Percentiles rank a stretch among this genome's conserved stretches.
phyloP scores from a whole-genome alignment of 164 flowering plant genomes.

The Stephania yunnanensis region DNA sequence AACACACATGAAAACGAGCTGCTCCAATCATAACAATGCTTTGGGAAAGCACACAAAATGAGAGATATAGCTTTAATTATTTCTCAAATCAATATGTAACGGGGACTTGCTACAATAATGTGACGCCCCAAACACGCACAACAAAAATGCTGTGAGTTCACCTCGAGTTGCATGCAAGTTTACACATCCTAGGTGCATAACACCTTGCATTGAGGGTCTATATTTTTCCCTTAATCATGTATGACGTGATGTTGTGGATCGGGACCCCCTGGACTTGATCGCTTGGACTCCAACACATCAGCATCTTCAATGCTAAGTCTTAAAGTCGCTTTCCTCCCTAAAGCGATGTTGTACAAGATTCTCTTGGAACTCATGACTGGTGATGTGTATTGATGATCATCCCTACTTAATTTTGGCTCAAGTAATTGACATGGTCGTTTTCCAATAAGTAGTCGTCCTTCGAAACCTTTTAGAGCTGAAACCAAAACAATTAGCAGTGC shows the following conservation, averaged over 20 bases:
- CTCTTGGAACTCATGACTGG: neutral
- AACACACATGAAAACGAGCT: too few relatives aligned
- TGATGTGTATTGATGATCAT: neutral
- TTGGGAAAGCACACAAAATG: too few relatives aligned
- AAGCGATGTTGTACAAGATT: neutral
- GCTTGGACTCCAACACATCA: neutral
- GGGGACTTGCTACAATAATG: too few relatives aligned
- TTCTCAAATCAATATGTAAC: too few relatives aligned
- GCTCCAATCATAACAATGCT: too few relatives aligned
- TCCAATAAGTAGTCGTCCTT: neutral
- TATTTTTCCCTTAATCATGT: neutral
- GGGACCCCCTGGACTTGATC: constrained; percentile 15
- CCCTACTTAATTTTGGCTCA: neutral
- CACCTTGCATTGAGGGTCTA: too few relatives aligned
- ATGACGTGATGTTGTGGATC: constrained; percentile 11
- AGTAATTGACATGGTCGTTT: neutral
- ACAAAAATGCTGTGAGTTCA: too few relatives aligned
- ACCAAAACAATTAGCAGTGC: neutral
- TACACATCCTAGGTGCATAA: too few relatives aligned
- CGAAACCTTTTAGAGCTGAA: neutral
- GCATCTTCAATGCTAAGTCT: neutral
- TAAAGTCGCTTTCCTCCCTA: neutral
- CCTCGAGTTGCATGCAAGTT: too few relatives aligned
- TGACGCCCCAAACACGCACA: too few relatives aligned
- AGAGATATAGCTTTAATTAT: too few relatives aligned